These are phyloP conservation scores for Camellia sinensis DNA, from an alignment of 148 eudicot species.

Conservation along the genomic window DNA sequence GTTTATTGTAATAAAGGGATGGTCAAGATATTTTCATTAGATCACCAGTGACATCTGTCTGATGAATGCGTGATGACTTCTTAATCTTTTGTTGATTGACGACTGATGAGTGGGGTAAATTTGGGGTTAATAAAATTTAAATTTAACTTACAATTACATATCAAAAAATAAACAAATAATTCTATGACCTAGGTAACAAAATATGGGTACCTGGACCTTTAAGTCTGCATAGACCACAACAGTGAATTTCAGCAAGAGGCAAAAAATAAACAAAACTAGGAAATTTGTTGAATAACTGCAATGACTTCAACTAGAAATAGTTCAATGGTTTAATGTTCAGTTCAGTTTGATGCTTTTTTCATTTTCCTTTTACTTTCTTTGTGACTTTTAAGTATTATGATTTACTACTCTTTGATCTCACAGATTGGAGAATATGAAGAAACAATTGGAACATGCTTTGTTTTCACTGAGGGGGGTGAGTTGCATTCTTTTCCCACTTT, in stretches of 20 bases:
- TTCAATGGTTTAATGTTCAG: neutral
- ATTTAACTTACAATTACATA: too few species aligned
- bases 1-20: too few species aligned
- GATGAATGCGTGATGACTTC: neutral
- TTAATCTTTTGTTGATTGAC: neutral
- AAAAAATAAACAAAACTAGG: neutral
- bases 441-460: slow-evolving; percentile 78
- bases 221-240: too few species aligned
- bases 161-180: too few species aligned
- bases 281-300: neutral
- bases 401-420: slow-evolving; percentile 1
- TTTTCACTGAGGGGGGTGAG: slow-evolving; percentile 64
- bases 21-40: neutral
- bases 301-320: neutral
- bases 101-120: too few species aligned
- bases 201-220: too few species aligned
- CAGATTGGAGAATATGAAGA: slow-evolving; percentile 85
- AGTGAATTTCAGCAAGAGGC: too few species aligned
- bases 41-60: neutral
- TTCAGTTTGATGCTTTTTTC: neutral
- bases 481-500: neutral
- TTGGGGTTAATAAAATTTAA: too few species aligned
- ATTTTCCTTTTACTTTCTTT: neutral
- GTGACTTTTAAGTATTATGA: neutral
- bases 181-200: too few species aligned